Evolutionary conservation across 306 rosid species (phyloP), one percentile per base, ranked within the genome.

Genomic region (Vigna angularis): DNA sequence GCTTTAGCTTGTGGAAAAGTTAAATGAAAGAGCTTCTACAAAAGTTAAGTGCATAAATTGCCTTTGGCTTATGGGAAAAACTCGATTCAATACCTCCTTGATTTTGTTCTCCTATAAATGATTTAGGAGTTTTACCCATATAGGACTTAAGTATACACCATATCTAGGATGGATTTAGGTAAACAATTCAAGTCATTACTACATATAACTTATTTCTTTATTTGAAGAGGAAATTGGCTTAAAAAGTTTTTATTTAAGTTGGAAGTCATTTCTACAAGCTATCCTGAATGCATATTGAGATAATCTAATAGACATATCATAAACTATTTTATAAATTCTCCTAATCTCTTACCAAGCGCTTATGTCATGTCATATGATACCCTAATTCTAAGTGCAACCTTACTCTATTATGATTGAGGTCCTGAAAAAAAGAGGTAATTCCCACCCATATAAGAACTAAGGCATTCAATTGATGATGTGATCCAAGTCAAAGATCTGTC

Each of bases 351-450:
- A n/a, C 3, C 7, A 22, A 51, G 7, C 1, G 56, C 22, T 16
- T 51, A n/a, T n/a, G 22, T 6, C 9, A 51, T 51, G 7, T 15
- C 9, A 51, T 51, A n/a, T 15, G 56, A 51, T 51, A n/a, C 22
- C 56, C 56, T 8, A 52, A 20, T 18, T 53, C 28, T 18, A 17
- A 8, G 8, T 53, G 3, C 61, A 53, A 1, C 30, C 47, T 51
- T 36, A 12, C 76, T 71, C 76, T 52, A 52, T 36, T 52, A 52
- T 34, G 36, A 52, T 53, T 4, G n/a, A 52, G 18, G 15, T 42
- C 16, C 28, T 16, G 15, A 15, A 13, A 2, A 32, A 14, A 14
- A 51, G 18, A n/a, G 17, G 18, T 12, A 44, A 22, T 12, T 51
- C 49, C 71, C n/a, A 18, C 49, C 52, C n/a, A 40, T 66, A 18